Base-by-base conservation (phyloP, 345 rosid genomes). In the Gossypium anomalum region DNA sequence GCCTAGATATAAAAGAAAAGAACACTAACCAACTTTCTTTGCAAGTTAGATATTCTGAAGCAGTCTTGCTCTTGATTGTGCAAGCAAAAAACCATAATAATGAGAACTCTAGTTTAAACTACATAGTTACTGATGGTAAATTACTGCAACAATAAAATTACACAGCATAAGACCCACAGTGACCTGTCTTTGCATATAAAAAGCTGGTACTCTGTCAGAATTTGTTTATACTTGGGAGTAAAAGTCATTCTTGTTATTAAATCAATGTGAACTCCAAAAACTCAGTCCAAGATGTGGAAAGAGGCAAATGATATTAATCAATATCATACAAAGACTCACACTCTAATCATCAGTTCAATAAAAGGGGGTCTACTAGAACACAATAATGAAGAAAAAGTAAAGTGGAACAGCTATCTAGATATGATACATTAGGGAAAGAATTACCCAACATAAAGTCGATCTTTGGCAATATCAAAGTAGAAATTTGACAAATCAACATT, bases 371-470 rank as follows among this genome's bases (percentile, higher is more conserved):
- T 4, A 27, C 19, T 14, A 4, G 17, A 69, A 55, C 41, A 43
- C n/a, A 10, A 43, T 20, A 57, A 44, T 20, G 29, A 23, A 23
- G 22, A 9, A 44, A 59, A 73, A 72, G 57, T 6, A 38, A 16
- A 71, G 53, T 48, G 44, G 34, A 60, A 47, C 4, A 15, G 44
- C 41, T 14, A 60, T 60, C 25, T 57, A n/a, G 52, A 70, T 68
- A 58, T 41, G 67, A 53, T 38, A 66, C n/a, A 76, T 60, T 51
- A 34, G 49, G 83, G 80, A 58, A 57, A 81, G 44, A 63, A 75
- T 88, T 92, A 94, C 98, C 97, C 97, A 38, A 92, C 94, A 80
- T 94, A 92, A 34, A 94, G 95, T 72, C 97, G 91, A 86, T 94
- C 98, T 85, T 92, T 94, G 67, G 97, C 97, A 73, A 92, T 86